Evolutionary conservation across 2,329 filamentous ascomycete species (phyloP).

Genomic region (Trichoderma koningiopsis): DNA sequence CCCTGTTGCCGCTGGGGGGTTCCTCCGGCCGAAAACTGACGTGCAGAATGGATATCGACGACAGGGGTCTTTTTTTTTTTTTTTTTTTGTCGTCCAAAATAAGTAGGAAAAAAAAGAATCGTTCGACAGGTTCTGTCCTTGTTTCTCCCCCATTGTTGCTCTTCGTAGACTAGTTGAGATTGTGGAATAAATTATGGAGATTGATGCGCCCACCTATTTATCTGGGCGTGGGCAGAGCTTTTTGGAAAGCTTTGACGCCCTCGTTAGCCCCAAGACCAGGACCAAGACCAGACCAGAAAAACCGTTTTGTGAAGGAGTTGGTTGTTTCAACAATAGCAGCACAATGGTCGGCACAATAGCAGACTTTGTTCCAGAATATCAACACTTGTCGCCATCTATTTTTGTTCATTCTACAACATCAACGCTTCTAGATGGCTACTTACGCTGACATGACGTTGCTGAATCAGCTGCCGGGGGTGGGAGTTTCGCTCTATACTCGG

Average conservation of each 20-base stretch:
- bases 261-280: not conserved
- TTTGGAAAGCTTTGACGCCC: not conserved
- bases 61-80: not conserved
- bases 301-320: not conserved
- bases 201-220: not conserved
- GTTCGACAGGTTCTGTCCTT: not conserved
- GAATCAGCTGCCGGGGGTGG: not conserved
- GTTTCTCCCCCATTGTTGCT: not conserved
- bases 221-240: not conserved
- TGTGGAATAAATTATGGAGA: not conserved
- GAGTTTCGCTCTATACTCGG: not conserved
- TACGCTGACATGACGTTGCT: too few relatives aligned
- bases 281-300: not conserved
- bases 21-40: not conserved
- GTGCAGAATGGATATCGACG: not conserved
- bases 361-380: too few relatives aligned
- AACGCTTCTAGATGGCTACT: too few relatives aligned
- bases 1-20: not conserved
- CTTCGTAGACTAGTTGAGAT: not conserved
- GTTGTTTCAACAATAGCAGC: not conserved
- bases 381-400: too few relatives aligned
- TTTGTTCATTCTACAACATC: too few relatives aligned
- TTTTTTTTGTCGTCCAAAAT: too few relatives aligned
- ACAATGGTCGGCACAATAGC: not conserved
- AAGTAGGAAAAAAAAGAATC: not conserved